These are phyloP conservation scores for Peronospora tabacina DNA, from an alignment of 352 stramenopile species.

Conservation along the genomic window DNA sequence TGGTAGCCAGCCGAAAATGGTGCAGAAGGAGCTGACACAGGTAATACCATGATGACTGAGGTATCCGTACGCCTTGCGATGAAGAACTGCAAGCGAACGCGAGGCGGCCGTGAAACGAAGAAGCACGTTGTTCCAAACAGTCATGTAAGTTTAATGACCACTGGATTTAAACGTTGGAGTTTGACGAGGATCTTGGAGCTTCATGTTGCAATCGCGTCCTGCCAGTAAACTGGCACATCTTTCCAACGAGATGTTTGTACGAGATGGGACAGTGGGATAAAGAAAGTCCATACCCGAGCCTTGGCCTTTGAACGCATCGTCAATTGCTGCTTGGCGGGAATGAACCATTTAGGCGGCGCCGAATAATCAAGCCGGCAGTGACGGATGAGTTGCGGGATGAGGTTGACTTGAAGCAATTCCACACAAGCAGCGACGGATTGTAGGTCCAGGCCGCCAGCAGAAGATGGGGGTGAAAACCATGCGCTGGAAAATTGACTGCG, in stretches of 20 bases:
- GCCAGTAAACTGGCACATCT: background rate
- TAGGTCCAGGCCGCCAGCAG: background rate
- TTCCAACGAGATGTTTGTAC: background rate
- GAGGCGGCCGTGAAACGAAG: background rate
- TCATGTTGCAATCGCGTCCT: background rate
- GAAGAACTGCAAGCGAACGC: background rate
- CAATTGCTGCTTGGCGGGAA: background rate
- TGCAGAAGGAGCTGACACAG: background rate
- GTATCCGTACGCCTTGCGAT: background rate
- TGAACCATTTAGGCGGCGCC: slow-evolving; percentile 3
- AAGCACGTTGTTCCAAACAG: slow-evolving; percentile 5
- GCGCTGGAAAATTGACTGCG: background rate
- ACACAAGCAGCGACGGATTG: background rate
- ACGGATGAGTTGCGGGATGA: slow-evolving; percentile 7
- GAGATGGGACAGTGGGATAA: background rate
- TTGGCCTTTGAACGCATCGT: background rate
- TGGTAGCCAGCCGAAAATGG: background rate
- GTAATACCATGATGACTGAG: background rate
- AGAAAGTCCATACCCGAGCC: slow-evolving; percentile 4
- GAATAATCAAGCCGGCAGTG: background rate
- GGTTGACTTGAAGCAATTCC: slow-evolving; percentile 5
- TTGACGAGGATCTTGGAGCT: slow-evolving; percentile 4
- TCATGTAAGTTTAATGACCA: slow-evolving; percentile 2
- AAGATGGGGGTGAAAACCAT: background rate
- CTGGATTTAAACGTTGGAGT: slow-evolving; percentile 1